Percentiles rank a stretch among this genome's conserved stretches.
phyloP scores from a whole-genome alignment of 78 protist species.

The Anaeramoeba ignava region DNA sequence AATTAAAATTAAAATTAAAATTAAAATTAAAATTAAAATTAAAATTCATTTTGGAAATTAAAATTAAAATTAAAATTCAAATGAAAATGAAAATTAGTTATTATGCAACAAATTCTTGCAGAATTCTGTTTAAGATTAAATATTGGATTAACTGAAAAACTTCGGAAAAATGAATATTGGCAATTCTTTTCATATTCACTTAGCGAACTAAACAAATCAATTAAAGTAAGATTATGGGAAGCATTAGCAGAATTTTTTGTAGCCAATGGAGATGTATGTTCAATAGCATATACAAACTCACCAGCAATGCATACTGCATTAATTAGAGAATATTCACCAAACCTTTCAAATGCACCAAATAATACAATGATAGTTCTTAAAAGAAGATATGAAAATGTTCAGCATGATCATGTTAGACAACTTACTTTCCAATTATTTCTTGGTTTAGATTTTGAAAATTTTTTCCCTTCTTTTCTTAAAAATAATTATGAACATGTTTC shows the following conservation, averaged over 20 bases:
- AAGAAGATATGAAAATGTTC: background rate
- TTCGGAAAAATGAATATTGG: background rate
- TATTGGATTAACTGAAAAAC: background rate
- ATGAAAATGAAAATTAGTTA: too few species aligned
- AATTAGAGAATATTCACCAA: background rate
- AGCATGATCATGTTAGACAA: background rate
- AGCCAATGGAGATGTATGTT: background rate
- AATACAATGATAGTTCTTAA: background rate
- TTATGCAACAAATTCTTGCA: background rate
- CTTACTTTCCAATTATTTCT: background rate
- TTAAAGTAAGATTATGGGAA: background rate
- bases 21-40: too few species aligned
- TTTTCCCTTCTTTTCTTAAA: too few species aligned
- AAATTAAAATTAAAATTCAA: too few species aligned
- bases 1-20: too few species aligned
- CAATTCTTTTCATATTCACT: background rate
- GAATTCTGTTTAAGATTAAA: background rate
- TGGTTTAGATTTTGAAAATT: too few species aligned
- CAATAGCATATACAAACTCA: background rate
- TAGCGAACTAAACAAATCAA: background rate
- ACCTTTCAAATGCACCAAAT: background rate
- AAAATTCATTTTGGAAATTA: too few species aligned
- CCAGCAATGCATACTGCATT: background rate
- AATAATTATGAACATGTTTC: too few species aligned
- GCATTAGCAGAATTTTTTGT: background rate